Evolutionary conservation across 106 monocot genomes (phyloP), one percentile per base, ranked within the genome.

Genomic region (Agapanthus africanus): DNA sequence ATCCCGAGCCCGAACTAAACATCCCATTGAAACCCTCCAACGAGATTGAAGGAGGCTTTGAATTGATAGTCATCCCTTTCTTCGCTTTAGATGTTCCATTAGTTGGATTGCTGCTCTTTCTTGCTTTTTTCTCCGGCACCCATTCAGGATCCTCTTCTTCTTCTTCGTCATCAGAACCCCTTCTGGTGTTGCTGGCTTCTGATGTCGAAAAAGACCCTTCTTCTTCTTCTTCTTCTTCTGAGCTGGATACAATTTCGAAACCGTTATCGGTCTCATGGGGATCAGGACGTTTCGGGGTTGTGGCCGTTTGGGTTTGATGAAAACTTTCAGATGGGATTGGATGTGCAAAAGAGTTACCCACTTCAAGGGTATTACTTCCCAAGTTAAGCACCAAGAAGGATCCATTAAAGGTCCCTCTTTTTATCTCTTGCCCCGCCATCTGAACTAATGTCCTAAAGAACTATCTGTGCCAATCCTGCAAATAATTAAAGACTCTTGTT

Each of bases 121-220:
- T 66, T 23, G 8, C 42, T 56, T 69, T 81, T 71, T 64, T 78
- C 54, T 61, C 68, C 0, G 81, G 76, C 37, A 70, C 60, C 76
- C 79, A 81, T 64, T 79, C 79, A 1, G 81, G 81, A 49, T 81
- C 85, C 19, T 74, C 78, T 41, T 60, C 65, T 59, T 65, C 63
- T 42, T 47, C 52, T 1, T 4, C n/a, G n/a, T n/a, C n/a, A n/a
- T n/a, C 56, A 4, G 68, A 63, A 42, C 44, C 54, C 21, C 54
- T 72, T 44, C 60, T 79, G 27, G 40, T 64, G 38, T 30, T 65
- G 64, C 39, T 40, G 13, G 64, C 11, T 40, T 65, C 64, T 40
- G 64, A 65, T 11, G 23, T 61, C n/a, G 61, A 61, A 36, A 61
- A 39, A 26, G 64, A 65, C 22, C 64, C 39, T 61, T 73, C n/a